Conservation (phyloP, 768 basidiomycete species). For the Lactifluus echinatus region DNA sequence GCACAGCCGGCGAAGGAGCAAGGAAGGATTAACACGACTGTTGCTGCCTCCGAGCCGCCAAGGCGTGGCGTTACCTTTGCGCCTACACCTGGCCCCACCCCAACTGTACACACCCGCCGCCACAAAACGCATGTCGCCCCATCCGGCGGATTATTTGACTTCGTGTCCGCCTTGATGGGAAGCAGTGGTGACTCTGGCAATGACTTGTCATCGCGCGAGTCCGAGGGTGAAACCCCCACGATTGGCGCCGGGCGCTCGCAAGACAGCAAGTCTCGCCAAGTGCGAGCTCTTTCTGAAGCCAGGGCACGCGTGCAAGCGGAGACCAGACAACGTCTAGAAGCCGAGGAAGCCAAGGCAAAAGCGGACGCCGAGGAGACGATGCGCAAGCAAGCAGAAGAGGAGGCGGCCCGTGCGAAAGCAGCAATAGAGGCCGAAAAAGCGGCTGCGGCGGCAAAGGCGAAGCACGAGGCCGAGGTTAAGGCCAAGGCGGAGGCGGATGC, state of each 20-base stretch:
- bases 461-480: too few relatives aligned
- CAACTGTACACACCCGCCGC: not conserved
- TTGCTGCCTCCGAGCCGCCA: not conserved
- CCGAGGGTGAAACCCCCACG: conserved; percentile 4
- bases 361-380: too few relatives aligned
- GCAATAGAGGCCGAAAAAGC: too few relatives aligned
- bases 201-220: conserved; percentile 8
- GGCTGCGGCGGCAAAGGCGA: too few relatives aligned
- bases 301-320: not conserved
- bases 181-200: conserved; percentile 4
- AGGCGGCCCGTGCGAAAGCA: too few relatives aligned
- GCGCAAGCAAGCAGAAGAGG: too few relatives aligned
- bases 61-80: not conserved
- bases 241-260: conserved; percentile 2
- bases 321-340: not conserved
- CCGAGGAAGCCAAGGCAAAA: not conserved
- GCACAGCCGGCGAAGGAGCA: conserved; percentile 12
- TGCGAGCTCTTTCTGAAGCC: not conserved
- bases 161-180: not conserved
- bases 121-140: not conserved
- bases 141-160: not conserved
- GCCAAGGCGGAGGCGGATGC: too few relatives aligned
- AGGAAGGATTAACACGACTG: not conserved
- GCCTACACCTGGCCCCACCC: not conserved
- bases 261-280: not conserved